Evolutionary conservation across 2,329 filamentous ascomycete species (phyloP).

Genomic region (Aspergillus neoniger): DNA sequence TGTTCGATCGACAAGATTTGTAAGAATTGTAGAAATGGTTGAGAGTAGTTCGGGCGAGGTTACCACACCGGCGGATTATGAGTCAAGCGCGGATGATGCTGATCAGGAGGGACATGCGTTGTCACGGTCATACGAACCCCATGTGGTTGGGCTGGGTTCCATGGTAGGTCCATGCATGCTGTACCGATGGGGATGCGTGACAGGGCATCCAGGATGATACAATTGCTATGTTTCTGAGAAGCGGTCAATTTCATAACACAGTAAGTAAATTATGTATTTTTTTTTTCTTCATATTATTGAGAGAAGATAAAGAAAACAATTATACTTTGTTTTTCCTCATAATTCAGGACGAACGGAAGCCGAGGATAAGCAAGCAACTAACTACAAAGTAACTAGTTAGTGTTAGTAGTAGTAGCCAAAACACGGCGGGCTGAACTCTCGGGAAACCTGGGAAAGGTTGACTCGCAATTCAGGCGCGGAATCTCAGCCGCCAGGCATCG

Average conservation of each 20-base stretch:
- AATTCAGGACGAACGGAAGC: not conserved
- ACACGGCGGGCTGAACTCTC: not conserved
- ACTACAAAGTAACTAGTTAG: not conserved
- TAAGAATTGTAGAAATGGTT: conserved; percentile 3
- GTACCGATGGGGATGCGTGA: not conserved
- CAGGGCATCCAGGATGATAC: too few relatives aligned
- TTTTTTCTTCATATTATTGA: not conserved
- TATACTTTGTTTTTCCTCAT: not conserved
- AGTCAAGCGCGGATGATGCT: not conserved
- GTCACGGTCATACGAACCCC: not conserved
- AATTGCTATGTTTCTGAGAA: not conserved
- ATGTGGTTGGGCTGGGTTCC: not conserved
- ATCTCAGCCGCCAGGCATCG: conserved; percentile 20
- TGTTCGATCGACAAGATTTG: not conserved
- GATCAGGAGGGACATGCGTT: conserved; percentile 1
- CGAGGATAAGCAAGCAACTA: not conserved
- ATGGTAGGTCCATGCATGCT: not conserved
- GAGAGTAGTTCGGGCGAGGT: conserved; percentile 10
- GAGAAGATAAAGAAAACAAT: not conserved
- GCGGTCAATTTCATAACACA: not conserved
- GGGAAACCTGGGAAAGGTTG: not conserved
- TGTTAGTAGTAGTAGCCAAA: not conserved
- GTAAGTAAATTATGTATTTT: not conserved
- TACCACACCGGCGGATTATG: not conserved
- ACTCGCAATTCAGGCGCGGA: conserved; percentile 4